A percentile compares a stretch with the other conserved stretches of the same genome.
These are phyloP conservation scores for Camillea tinctor DNA, from an alignment of 2,329 filamentous ascomycete genomes.

Conservation along the genomic window DNA sequence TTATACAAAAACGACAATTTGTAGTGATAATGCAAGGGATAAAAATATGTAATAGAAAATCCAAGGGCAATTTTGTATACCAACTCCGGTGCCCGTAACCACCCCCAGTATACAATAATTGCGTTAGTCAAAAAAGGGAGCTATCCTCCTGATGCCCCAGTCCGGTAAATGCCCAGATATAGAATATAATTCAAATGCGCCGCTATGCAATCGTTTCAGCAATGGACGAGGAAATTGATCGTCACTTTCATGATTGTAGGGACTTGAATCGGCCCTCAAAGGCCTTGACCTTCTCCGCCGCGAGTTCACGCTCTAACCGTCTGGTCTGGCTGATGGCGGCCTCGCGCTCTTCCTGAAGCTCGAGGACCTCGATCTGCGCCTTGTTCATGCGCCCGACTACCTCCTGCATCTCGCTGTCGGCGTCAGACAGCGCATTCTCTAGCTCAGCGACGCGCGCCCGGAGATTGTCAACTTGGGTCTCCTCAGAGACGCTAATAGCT, in stretches of 20 bases:
- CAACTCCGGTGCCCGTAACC: not conserved
- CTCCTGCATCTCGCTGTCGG: constrained; percentile 79
- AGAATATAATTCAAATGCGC: not conserved
- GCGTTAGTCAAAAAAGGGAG: not conserved
- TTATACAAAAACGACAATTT: not conserved
- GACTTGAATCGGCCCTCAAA: constrained; percentile 42
- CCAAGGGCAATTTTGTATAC: not conserved
- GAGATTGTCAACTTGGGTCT: constrained; percentile 71
- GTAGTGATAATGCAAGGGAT: not conserved
- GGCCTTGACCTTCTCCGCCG: constrained; percentile 60
- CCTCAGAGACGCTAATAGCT: constrained; percentile 67
- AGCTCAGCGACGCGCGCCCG: constrained; percentile 79
- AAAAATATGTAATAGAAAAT: not conserved
- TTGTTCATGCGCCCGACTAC: constrained; percentile 79
- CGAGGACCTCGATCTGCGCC: constrained; percentile 79
- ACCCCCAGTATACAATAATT: not conserved
- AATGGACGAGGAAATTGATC: not conserved
- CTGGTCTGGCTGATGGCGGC: constrained; percentile 71
- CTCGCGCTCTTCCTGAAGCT: constrained; percentile 73
- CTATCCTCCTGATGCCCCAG: not conserved
- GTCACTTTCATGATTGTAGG: constrained; percentile 22
- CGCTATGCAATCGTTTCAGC: not conserved
- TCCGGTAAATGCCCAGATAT: not conserved
- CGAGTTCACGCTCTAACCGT: constrained; percentile 65
- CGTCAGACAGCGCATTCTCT: constrained; percentile 74